These are phyloP conservation scores for Geotrichum histeridarum DNA, from an alignment of 1,139 yeast species.

Conservation along the genomic window DNA sequence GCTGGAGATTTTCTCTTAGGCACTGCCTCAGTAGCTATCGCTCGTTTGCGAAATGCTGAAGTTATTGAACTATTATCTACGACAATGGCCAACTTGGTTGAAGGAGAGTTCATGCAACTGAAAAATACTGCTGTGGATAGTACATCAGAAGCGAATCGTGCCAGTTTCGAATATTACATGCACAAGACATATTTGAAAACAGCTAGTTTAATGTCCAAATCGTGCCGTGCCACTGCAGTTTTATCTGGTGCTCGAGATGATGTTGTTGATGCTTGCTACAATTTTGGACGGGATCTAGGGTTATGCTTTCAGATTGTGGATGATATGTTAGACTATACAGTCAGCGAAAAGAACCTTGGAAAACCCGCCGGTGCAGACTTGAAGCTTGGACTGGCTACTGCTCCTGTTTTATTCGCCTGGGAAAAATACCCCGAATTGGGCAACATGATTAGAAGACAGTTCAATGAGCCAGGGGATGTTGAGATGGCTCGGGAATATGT, in stretches of 20 bases:
- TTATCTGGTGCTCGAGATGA: slow-evolving; percentile 75
- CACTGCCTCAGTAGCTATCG: slow-evolving; percentile 92
- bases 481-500: slow-evolving; percentile 75
- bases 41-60: slow-evolving; percentile 90
- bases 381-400: slow-evolving; percentile 91
- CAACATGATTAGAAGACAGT: slow-evolving; percentile 75
- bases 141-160: slow-evolving; percentile 67
- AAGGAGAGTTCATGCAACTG: slow-evolving; percentile 97
- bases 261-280: slow-evolving; percentile 77
- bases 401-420: slow-evolving; percentile 96
- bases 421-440: slow-evolving; percentile 79
- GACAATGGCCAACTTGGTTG: slow-evolving; percentile 92
- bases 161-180: slow-evolving; percentile 88
- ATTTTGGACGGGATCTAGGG: slow-evolving; percentile 89
- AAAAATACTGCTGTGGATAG: slow-evolving; percentile 72
- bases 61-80: slow-evolving; percentile 93
- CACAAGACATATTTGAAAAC: slow-evolving; percentile 95
- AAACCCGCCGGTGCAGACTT: slow-evolving; percentile 96
- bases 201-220: slow-evolving; percentile 91
- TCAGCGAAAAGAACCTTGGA: slow-evolving; percentile 75
- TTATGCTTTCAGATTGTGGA: slow-evolving; percentile 94
- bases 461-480: slow-evolving; percentile 74
- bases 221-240: slow-evolving; percentile 89
- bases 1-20: slow-evolving; percentile 96
- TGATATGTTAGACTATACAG: slow-evolving; percentile 91